phyloP scores from a whole-genome alignment of 768 basidiomycete genomes.

The Pleurotus salmoneostramineus region DNA sequence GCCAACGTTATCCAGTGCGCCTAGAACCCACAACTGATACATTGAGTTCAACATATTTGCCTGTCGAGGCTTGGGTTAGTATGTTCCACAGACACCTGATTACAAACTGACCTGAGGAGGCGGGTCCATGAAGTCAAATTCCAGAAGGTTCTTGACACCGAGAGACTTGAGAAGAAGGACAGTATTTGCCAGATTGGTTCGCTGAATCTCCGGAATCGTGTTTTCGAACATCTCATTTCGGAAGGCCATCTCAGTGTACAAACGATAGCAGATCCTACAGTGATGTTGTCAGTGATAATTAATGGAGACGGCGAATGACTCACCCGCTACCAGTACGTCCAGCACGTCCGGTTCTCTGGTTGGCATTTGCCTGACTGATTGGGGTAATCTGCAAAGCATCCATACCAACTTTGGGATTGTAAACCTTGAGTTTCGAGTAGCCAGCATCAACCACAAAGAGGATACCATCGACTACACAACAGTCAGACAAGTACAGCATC shows the following conservation, averaged over 20 bases:
- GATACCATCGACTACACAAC: conserved; percentile 83
- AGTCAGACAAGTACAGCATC: conserved; percentile 11
- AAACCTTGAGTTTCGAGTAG: conserved; percentile 96
- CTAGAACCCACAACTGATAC: conserved; percentile 99
- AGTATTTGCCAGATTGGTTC: conserved; percentile 97
- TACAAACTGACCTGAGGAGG: conserved; percentile 77
- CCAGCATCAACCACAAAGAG: conserved; percentile 95
- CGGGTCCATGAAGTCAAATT: conserved; percentile 99
- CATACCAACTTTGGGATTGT: conserved; percentile 99
- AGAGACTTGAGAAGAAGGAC: conserved; percentile 92
- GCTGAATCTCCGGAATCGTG: conserved; percentile 97
- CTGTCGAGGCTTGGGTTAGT: conserved; percentile 27
- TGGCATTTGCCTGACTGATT: conserved; percentile 97
- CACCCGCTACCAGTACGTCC: conserved; percentile 95
- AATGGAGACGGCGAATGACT: conserved; percentile 20
- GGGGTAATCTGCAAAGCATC: conserved; percentile 98
- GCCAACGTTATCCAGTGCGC: conserved; percentile 96
- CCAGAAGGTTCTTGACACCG: conserved; percentile 94
- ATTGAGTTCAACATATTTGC: conserved; percentile 98
- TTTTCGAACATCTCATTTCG: conserved; percentile 93
- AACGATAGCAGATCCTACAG: conserved; percentile 87
- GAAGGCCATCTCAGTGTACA: conserved; percentile 96
- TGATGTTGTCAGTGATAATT: conserved; percentile 8
- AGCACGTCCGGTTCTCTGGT: conserved; percentile 93
- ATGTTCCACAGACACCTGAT: not conserved